These are phyloP conservation scores for Pleurotus platypus DNA, from an alignment of 768 basidiomycete genomes.

Conservation along the genomic window DNA sequence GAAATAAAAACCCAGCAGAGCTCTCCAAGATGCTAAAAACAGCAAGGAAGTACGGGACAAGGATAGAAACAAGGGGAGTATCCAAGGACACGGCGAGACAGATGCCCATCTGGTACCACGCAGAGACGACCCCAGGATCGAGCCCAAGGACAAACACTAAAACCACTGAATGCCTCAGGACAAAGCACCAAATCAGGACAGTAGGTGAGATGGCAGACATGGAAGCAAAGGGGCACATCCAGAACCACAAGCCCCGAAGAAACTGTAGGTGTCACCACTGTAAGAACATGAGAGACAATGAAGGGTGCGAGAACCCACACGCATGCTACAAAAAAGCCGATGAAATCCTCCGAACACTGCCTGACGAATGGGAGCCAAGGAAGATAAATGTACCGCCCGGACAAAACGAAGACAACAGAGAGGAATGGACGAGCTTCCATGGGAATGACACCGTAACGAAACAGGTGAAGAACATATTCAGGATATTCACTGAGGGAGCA, in stretches of 20 bases:
- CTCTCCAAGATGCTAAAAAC: neutral
- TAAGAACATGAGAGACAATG: neutral
- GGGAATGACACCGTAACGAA: neutral
- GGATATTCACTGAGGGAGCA: neutral
- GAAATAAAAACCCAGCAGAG: neutral
- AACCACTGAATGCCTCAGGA: neutral
- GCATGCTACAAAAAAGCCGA: neutral
- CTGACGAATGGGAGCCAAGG: neutral
- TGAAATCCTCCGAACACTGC: neutral
- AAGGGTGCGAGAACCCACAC: neutral
- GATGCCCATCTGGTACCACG: neutral
- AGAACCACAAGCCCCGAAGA: neutral
- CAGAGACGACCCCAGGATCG: neutral
- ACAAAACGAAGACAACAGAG: neutral
- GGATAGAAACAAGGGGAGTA: neutral
- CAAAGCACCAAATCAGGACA: neutral
- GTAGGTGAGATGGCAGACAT: neutral
- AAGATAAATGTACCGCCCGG: neutral
- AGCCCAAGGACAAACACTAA: neutral
- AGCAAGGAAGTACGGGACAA: conserved; percentile 3
- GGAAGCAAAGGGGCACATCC: neutral
- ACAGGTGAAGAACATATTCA: neutral
- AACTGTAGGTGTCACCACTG: neutral
- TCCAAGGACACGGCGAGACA: neutral
- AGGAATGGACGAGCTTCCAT: neutral